Percentiles rank a stretch among this genome's conserved stretches.
Evolutionary conservation across 176 grass and related monocot species (phyloP).

Genomic region (Ampelocalamus luodianensis): DNA sequence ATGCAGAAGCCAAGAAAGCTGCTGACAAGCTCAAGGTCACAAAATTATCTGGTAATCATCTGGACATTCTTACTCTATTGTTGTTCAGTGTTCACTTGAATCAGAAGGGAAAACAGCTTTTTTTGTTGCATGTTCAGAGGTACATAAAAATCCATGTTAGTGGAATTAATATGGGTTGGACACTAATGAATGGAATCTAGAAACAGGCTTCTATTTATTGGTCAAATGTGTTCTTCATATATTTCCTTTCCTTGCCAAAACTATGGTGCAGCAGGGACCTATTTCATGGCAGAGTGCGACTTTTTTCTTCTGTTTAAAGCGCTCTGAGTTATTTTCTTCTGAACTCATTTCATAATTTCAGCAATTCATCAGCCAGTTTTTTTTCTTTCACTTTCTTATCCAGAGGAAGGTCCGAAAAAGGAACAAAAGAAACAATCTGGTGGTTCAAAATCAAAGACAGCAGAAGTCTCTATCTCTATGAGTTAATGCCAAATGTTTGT

Average conservation of each 20-base stretch:
- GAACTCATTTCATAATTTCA: no score
- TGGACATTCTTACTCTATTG: conserved; percentile 14
- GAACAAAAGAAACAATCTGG: no score
- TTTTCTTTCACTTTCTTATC: no score
- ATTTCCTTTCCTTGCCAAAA: conserved; percentile 7
- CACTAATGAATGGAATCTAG: background rate
- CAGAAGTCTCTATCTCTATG: no score
- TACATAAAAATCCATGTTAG: conserved; percentile 4
- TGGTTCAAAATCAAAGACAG: no score
- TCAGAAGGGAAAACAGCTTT: background rate
- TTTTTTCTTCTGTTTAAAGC: conserved; percentile 7
- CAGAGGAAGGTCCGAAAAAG: no score
- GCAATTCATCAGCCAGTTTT: no score
- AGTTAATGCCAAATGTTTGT: no score
- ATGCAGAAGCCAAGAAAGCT: conserved; percentile 67
- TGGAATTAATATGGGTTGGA: background rate
- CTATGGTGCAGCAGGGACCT: background rate
- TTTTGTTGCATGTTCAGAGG: background rate
- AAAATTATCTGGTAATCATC: conserved; percentile 68
- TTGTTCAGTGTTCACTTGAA: background rate
- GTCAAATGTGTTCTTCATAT: conserved; percentile 4
- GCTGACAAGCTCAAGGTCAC: conserved; percentile 74
- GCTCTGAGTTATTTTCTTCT: background rate
- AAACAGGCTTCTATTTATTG: background rate
- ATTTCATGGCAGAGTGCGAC: background rate